phyloP scores from a whole-genome alignment of 768 basidiomycete genomes.

The Punctularia strigosozonata region DNA sequence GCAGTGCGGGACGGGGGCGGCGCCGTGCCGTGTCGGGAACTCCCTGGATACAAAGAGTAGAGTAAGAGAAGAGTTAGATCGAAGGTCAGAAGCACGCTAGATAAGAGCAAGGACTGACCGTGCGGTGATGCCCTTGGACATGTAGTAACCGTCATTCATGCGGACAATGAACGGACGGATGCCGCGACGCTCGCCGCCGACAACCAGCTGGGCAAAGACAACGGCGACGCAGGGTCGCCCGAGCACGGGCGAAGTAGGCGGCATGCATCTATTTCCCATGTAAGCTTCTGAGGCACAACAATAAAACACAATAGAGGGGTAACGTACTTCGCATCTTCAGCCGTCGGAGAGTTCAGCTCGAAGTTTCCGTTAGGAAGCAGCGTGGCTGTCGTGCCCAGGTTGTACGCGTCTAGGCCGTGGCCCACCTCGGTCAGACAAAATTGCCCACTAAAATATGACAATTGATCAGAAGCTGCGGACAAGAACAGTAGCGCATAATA shows the following conservation, averaged over 20 bases:
- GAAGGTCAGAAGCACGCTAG: background rate
- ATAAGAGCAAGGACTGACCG: conserved; percentile 11
- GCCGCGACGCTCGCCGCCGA: conserved; percentile 23
- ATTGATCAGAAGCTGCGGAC: background rate
- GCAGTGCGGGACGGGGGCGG: conserved; percentile 21
- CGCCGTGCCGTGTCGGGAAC: conserved; percentile 8
- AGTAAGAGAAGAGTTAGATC: too few relatives aligned
- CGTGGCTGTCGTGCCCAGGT: conserved; percentile 32
- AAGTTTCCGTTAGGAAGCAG: conserved; percentile 25
- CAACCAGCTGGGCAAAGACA: conserved; percentile 27
- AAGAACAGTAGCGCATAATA: too few relatives aligned
- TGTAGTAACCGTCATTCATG: conserved; percentile 25
- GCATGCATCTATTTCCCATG: conserved; percentile 30
- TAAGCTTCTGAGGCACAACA: background rate
- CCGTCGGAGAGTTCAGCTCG: conserved; percentile 23
- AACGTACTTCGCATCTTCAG: conserved; percentile 27
- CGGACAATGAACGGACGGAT: conserved; percentile 26
- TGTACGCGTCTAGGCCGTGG: conserved; percentile 33
- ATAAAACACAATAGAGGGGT: background rate
- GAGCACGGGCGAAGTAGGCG: conserved; percentile 25
- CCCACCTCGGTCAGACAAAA: conserved; percentile 33
- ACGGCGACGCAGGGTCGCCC: conserved; percentile 24
- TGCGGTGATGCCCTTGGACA: conserved; percentile 23
- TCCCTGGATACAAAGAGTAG: too few relatives aligned
- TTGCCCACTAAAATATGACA: conserved; percentile 28